Evolutionary conservation across 2,329 filamentous ascomycete genomes (phyloP), one percentile per base, ranked within the genome.

Genomic region (Phialophora macrospora): DNA sequence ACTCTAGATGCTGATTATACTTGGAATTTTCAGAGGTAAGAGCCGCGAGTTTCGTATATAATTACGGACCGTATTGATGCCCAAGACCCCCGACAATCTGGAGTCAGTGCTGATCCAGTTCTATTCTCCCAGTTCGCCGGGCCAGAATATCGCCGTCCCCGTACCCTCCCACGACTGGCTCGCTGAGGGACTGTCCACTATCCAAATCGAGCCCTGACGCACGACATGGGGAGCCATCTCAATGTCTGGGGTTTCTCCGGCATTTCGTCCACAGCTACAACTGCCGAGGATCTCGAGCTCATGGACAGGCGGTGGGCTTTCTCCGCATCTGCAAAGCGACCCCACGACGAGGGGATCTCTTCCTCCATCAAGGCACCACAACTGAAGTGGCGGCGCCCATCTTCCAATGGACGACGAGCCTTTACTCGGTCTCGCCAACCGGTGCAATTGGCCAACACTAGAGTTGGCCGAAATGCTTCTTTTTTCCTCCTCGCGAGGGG

Each of bases 271-370:
- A 44, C 44, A 34, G 22, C 17, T 28, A 60, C 60, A 65, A 68
- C 66, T 68, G 66, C 66, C 66, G 66, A 68, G 34, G 55, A 61
- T 51, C 55, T 38, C 22, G 24, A 34, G 38, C 28, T 44, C 38
- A 41, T 20, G 2, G 34, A 26, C 30, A 17, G 46, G 46, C 12
- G n/a, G 55, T 64, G 62, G 65, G 65, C 41, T 44, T 63, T 67
- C 62, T 67, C 65, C 65, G 65, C 55, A 60, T 32, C 32, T 30
- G 49, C 46, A 52, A 22, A 41, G n/a, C 14, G 49, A 57, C 63
- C 58, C 63, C 63, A 65, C 63, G 57, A 54, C 30, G 30, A 52
- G 34, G 34, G 38, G 12, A 55, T 60, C 58, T 60, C 48, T 30
- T 48, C 34, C 58, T 60, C 44, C 28, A 60, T 38, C 17, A 3